Percentiles rank a stretch among this genome's conserved stretches.
Evolutionary conservation across 129 eudicot species (phyloP).

Genomic region (Rutidosis leptorrhynchoides): DNA sequence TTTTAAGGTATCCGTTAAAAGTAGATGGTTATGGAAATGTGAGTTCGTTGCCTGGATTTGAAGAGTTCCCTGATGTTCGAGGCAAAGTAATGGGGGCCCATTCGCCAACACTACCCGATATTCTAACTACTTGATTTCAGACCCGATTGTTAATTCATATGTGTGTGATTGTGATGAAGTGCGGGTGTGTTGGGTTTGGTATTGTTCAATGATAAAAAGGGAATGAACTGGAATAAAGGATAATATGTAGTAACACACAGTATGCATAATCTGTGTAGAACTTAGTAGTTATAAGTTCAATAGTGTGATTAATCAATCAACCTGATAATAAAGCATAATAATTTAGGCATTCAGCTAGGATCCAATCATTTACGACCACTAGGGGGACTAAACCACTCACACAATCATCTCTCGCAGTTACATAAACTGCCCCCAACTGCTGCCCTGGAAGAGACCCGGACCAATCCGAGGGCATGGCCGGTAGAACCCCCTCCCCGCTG

Average conservation of each 20-base stretch:
- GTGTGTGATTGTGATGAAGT: neutral
- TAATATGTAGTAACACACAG: neutral
- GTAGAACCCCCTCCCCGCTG: no score
- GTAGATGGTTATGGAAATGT: constrained; percentile 66
- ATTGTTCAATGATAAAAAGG: neutral
- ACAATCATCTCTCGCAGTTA: no score
- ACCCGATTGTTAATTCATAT: constrained; percentile 2
- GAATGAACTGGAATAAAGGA: neutral
- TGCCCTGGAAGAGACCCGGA: no score
- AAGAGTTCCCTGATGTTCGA: constrained; percentile 75
- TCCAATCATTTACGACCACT: neutral
- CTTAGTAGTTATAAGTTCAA: neutral
- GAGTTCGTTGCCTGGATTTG: constrained; percentile 45
- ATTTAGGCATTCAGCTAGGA: neutral
- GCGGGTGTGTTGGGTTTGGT: neutral
- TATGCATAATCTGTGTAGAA: neutral
- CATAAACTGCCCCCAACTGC: no score
- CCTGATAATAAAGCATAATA: neutral
- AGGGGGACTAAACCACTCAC: no score
- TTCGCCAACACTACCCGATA: constrained; percentile 62
- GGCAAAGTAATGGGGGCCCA: constrained; percentile 74
- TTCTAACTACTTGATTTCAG: constrained; percentile 58
- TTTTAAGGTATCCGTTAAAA: constrained; percentile 68
- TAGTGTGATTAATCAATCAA: neutral
- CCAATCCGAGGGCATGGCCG: no score